Base-by-base conservation (phyloP, 2,329 filamentous ascomycete genomes). In the Aulographum hederae region DNA sequence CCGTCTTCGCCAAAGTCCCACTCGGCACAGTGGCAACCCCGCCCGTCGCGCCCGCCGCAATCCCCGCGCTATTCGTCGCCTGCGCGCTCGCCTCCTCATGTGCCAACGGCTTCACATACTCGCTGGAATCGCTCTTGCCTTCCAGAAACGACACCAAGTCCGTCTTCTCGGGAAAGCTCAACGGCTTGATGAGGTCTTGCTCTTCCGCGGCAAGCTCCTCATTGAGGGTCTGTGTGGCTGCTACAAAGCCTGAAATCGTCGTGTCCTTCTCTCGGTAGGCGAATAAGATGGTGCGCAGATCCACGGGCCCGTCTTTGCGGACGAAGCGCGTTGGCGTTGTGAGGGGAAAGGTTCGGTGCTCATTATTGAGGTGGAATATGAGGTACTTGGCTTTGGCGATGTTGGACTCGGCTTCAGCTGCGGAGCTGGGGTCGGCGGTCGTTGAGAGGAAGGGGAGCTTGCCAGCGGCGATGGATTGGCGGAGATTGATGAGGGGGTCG, bases 61-160 rank as follows among this genome's bases (percentile, higher is more conserved):
- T 61, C 16, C 60, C 59, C 2, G 65, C 64, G 6, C 67, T 65
- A 39, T 67, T 56, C 18, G 61, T 54, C 13, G 57, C 60, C 30
- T 56, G 54, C 10, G 50, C 49, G 20, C 51, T 56, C 19, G 43
- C 41, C 35, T 46, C 49, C 19, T 39, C 48, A 36, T 75, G 78
- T 15, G 73, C 74, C 31, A 91, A 54, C 6, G 81, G 75, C 53
- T 79, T 84, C 57, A 98, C 93, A 51, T 85, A 89, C 52, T 95
- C 86, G 53, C 78, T 86, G 47, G 91, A 54, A 25, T 60, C 54
- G 31, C 78, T 79, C 30, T 82, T 81, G 25, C 86, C 85, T 47
- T 86, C 81, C 33, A 98, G 62, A 81, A 84, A 98, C 13, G 82
- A 85, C 43, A 92, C 82, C 39, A 98, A 62, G 52, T 95, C 86